Base-by-base conservation (phyloP, 2,329 filamentous ascomycete species). In the Cladosporium sp. region DNA sequence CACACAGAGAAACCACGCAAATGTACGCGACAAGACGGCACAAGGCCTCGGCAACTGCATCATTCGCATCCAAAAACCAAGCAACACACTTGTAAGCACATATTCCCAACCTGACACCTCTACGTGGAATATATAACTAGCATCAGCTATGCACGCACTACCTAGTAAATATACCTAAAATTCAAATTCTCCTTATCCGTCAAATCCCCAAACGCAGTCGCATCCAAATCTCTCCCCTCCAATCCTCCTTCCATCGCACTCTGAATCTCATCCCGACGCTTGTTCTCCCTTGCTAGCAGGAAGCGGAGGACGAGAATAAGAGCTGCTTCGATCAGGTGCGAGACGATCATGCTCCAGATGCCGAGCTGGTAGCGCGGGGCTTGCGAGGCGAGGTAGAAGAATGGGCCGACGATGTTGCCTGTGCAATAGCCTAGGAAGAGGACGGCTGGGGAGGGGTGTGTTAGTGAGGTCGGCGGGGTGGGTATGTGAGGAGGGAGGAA, bases 391-490 rank as follows among this genome's bases (percentile, higher is more conserved):
- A 84, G 87, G 74, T 89, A 91, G 0, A 90, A 79, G 58, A 87
- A 83, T 0, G 88, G 88, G 0, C 88, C 88, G 25, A 90, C 79
- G 43, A 90, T 86, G 69, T 91, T 91, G 7, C 88, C 89, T 1
- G 84, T 84, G 83, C 84, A 46, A 66, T 88, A 85, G 5, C 88
- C 87, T 57, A 91, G 82, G 71, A 91, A 88, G 1, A 91, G 79
- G 11, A 89, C 80, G n/a, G 84, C 87, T 0, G 87, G 89, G 0
- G 84, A 13, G 1, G 88, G 0, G 81, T 80, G 1, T 30, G 26
- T 49, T 49, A 51, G 43, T 30, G 3, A 30, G n/a, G 39, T 34
- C 53, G 46, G n/a, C 23, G 6, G 18, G 2, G 7, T 6, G n/a
- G n/a, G n/a, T 13, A 25, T 5, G 23, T 1, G 18, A 89, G 77